Base-by-base conservation (phyloP, 257 asterid genomes). In the Nyctanthes arbortristis region DNA sequence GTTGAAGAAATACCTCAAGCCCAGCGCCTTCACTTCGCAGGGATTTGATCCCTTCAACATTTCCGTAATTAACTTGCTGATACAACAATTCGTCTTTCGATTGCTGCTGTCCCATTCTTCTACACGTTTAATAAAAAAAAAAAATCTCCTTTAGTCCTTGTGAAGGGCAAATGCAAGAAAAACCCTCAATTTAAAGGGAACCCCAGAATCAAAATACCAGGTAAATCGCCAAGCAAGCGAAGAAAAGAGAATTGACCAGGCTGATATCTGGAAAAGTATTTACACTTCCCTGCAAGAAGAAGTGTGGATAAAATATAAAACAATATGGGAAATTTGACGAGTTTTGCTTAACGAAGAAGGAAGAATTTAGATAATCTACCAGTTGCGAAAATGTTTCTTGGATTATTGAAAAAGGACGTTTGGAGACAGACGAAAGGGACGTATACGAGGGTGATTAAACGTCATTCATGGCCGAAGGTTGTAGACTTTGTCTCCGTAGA, bases 1-100 rank as follows among this genome's bases (percentile, higher is more conserved):
- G n/a, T 27, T 39, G 32, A 22, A 32, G 27, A 5, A 12, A 24
- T 81, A 94, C 98, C 98, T 90, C 98, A 56, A 93, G 97, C 69
- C 92, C 89, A 70, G 98, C 98, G 56, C 98, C 98, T 49, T 90
- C 93, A 1, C 75, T 70, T 31, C 77, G 89, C 61, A 93, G 98
- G 74, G 96, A 64, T 87, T 84, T 93, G 85, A 93, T 90, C 63
- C 89, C 96, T 63, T 90, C 92, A 34, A 66, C 35, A 31, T 86
- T 85, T 40, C 96, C 98, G 78, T 75, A 78, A 75, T 74, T 90
- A 45, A 89, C 98, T 72, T 90, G 96, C 82, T 93, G 91, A 63
- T 73, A 83, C 78, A 93, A 68, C 74, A 85, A 78, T 75, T 89
- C 94, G 68, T 75, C 98, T 73, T 85, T 90, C 57, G 98, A 93